Evolutionary conservation across 495 filamentous ascomycete genomes (phyloP).

Genomic region (Aspergillus biplanus): DNA sequence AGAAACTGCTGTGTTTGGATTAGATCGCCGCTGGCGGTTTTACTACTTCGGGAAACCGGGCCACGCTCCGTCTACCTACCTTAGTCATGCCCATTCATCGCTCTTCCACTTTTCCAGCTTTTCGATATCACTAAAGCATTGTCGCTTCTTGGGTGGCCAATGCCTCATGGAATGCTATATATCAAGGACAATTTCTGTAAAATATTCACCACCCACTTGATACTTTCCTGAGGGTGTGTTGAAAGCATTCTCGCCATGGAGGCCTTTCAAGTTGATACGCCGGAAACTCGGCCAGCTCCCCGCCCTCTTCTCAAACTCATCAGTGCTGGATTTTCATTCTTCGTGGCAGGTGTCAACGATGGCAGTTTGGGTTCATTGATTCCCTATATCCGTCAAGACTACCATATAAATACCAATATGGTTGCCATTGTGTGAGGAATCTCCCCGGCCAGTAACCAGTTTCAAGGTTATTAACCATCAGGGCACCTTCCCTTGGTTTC

Average conservation of each 20-base stretch:
- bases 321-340: slow-evolving; percentile 34
- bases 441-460: not conserved
- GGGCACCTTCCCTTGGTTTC: not conserved
- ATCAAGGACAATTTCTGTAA: not conserved
- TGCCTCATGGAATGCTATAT: not conserved
- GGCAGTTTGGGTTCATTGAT: slow-evolving; percentile 58
- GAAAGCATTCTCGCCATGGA: slow-evolving; percentile 9
- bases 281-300: not conserved
- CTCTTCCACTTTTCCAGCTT: not conserved
- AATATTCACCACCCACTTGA: not conserved
- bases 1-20: not conserved
- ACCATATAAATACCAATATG: slow-evolving; percentile 49
- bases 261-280: slow-evolving; percentile 7
- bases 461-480: not conserved
- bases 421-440: slow-evolving; percentile 27
- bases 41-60: slow-evolving; percentile 10
- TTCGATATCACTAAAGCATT: not conserved
- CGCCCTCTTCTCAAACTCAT: slow-evolving; percentile 31
- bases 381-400: slow-evolving; percentile 55
- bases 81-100: not conserved
- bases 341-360: slow-evolving; percentile 44
- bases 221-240: not conserved
- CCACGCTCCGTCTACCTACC: not conserved
- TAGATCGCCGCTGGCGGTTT: slow-evolving; percentile 4
- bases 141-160: not conserved